These are phyloP conservation scores for Calonectria pseudoturangicola DNA, from an alignment of 2,329 filamentous ascomycete genomes.

Conservation along the genomic window DNA sequence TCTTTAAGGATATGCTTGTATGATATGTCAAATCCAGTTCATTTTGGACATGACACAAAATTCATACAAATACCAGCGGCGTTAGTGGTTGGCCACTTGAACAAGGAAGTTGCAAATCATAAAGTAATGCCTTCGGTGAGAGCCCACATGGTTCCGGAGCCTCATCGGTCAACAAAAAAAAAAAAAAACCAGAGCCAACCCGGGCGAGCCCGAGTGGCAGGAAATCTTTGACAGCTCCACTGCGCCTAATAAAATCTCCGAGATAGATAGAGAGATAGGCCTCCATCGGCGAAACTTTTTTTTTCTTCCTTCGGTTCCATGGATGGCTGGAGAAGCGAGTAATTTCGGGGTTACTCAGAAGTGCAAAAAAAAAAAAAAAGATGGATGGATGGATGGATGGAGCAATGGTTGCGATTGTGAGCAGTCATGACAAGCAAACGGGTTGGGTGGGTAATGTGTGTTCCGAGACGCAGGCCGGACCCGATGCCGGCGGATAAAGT, in stretches of 20 bases:
- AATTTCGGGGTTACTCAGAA: not conserved
- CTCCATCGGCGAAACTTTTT: conserved; percentile 36
- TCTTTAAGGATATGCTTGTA: conserved; percentile 29
- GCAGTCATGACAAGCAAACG: not conserved
- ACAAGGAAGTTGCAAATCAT: conserved; percentile 27
- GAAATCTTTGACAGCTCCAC: conserved; percentile 30
- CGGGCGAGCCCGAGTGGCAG: conserved; percentile 6
- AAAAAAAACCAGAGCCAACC: conserved; percentile 21
- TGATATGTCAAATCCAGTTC: conserved; percentile 26
- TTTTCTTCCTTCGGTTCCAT: not conserved
- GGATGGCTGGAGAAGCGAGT: conserved; percentile 5
- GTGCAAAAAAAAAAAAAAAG: not conserved
- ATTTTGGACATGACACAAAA: conserved; percentile 35
- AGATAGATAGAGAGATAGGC: conserved; percentile 34
- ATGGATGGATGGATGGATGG: not conserved
- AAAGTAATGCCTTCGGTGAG: conserved; percentile 38
- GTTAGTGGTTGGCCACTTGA: conserved; percentile 24
- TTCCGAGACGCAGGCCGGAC: conserved; percentile 1
- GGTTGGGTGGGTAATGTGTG: conserved; percentile 5
- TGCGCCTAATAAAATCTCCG: conserved; percentile 34
- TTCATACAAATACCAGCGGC: conserved; percentile 31
- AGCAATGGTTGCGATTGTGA: conserved; percentile 20
- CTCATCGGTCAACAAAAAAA: conserved; percentile 51
- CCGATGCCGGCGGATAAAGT: conserved; percentile 23
- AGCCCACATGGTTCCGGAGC: conserved; percentile 54